Conservation (phyloP, 495 filamentous ascomycete genomes). For the Sphaerosporella brunnea region DNA sequence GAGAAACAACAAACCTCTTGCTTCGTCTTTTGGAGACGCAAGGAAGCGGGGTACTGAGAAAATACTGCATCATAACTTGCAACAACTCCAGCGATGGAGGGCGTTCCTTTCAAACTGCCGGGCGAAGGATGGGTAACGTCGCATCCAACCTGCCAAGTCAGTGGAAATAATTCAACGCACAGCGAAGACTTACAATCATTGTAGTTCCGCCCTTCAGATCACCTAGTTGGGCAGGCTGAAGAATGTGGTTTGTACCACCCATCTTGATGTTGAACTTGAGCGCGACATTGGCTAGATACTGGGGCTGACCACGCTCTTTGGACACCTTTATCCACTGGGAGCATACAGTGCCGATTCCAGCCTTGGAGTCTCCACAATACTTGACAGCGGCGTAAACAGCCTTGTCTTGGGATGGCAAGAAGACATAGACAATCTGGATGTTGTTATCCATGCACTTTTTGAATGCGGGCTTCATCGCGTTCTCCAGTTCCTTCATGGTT, state of each 20-base stretch:
- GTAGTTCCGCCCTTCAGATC: slow-evolving; percentile 47
- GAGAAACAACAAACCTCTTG: slow-evolving; percentile 28
- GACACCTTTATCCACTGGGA: slow-evolving; percentile 16
- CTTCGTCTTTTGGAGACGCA: slow-evolving; percentile 38
- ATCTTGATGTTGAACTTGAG: slow-evolving; percentile 60
- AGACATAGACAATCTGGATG: slow-evolving; percentile 35
- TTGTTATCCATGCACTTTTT: slow-evolving; percentile 31
- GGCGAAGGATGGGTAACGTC: slow-evolving; percentile 84
- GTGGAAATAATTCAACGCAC: not conserved
- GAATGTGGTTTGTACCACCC: slow-evolving; percentile 56
- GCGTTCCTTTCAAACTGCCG: slow-evolving; percentile 37
- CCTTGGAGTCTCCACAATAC: slow-evolving; percentile 19
- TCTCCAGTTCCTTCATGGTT: slow-evolving; percentile 9
- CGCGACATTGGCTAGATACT: slow-evolving; percentile 25
- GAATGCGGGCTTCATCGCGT: slow-evolving; percentile 14
- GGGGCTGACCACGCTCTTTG: slow-evolving; percentile 13
- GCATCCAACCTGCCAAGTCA: slow-evolving; percentile 39
- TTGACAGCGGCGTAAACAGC: slow-evolving; percentile 22
- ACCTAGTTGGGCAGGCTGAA: slow-evolving; percentile 34
- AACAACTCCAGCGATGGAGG: slow-evolving; percentile 61
- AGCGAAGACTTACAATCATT: slow-evolving; percentile 40
- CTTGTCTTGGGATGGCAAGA: slow-evolving; percentile 17
- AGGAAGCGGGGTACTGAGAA: slow-evolving; percentile 49
- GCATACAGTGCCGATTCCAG: slow-evolving; percentile 22
- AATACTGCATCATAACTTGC: slow-evolving; percentile 46